Base-by-base conservation (phyloP, 768 basidiomycete species). In the Cyclocybe cylindracea region DNA sequence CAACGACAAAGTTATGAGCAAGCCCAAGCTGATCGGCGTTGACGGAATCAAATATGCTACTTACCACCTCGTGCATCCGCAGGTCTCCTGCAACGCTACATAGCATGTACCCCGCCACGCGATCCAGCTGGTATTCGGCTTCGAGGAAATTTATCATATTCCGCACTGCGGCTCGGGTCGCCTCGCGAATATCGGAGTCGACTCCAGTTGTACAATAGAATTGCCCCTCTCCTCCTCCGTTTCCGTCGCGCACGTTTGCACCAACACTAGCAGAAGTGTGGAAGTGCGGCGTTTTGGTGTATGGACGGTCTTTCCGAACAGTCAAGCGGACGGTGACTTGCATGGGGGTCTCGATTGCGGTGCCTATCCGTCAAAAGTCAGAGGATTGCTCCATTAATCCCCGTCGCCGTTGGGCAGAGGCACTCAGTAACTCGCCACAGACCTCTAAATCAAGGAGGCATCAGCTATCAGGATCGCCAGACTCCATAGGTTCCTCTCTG, bases 321-420 rank as follows among this genome's bases (percentile, higher is more conserved):
- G 80, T 83, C 39, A 85, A 67, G 19, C 80, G 78, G 8, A 84
- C 78, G 39, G 64, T 66, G 10, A 79, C 79, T 14, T 75, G 76
- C 70, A 85, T 83, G 2, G 83, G 77, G 5, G 84, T 84, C 61
- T 85, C 84, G 43, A 85, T 84, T 2, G 84, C 84, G 6, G 80
- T 81, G 19, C 84, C 84, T 82, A 53, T 7, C 14, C 5, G 48
- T 11, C 37, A 46, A 34, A 6, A n/a, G 37, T 19, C 11, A n/a
- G 18, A 31, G 19, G 14, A 35, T 19, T 38, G 37, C 33, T 24
- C 24, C 24, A 24, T 24, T 24, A 16, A 16, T 16, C 16, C 16
- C 16, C 16, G 16, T 16, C 16, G 16, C 16, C 16, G 16, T 16
- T 16, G 16, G 4, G 24, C 24, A 24, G 24, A 24, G 3, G 24